Evolutionary conservation across 2,329 filamentous ascomycete species (phyloP), one percentile per base, ranked within the genome.

Genomic region (Xylaria sp.): DNA sequence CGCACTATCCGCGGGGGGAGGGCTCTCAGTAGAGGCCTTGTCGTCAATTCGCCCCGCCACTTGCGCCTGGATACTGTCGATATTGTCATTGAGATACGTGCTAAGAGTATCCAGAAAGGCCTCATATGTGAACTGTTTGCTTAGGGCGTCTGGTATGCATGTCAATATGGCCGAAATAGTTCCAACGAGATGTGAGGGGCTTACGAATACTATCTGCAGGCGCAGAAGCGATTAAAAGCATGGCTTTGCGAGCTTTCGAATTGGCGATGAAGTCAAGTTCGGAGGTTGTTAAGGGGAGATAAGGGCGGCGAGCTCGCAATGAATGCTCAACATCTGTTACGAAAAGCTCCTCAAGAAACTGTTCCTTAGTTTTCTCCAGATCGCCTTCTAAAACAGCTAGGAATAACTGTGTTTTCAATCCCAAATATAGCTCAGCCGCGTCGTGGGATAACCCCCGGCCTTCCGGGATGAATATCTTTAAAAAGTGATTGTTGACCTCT

Each of bases 401-500:
- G 51, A 76, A 79, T 8, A 78, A 73, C 68, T 79, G 77, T 17
- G 77, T 79, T 60, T 79, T 79, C 45, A 78, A 61, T 7, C 75
- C 75, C 17, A 78, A 65, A 21, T 75, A 78, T 27, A 79, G 64
- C 17, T 79, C 77, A 27, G 77, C 76, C 19, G 71, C 73, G 67
- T 78, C 77, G 39, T 73, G 71, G 24, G 75, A 67, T 54, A 79
- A 64, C 34, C 69, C 68, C 17, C 76, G 72, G 9, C 71, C 71
- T 58, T 76, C 72, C 1, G 77, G 73, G 4, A 78, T 71, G 55
- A 79, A 79, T 34, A 77, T 76, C 17, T 63, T 62, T 32, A 79
- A 69, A 60, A 79, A 79, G 50, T 77, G 71, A 14, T 76, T 74
- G 39, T 79, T 75, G 14, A 79, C 69, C 62, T 79, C 77, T 32